Conservation (phyloP, 1,139 yeast genomes). For the Suzukiozyma palmioleophila region DNA sequence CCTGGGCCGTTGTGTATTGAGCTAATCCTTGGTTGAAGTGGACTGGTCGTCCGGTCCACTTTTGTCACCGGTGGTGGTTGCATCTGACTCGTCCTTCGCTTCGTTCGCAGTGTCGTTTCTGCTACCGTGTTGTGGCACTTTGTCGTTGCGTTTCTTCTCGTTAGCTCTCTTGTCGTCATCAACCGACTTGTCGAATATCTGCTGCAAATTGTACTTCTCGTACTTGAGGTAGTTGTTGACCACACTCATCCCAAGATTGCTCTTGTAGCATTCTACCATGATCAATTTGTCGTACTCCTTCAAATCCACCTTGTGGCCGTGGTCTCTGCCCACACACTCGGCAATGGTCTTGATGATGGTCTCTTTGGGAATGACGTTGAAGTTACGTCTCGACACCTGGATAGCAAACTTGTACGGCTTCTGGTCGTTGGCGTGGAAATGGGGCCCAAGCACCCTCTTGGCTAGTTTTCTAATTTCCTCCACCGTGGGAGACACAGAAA, state of each 20-base stretch:
- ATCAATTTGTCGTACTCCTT: slow-evolving; percentile 76
- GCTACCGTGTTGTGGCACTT: slow-evolving; percentile 5
- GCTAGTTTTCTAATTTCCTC: slow-evolving; percentile 63
- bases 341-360: slow-evolving; percentile 73
- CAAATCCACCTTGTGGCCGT: slow-evolving; percentile 76
- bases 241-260: slow-evolving; percentile 76
- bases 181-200: slow-evolving; percentile 49
- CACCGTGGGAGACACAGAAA: slow-evolving; percentile 67
- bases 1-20: too few relatives aligned
- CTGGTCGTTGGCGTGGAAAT: slow-evolving; percentile 57
- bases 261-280: slow-evolving; percentile 83
- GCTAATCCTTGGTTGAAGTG: too few relatives aligned
- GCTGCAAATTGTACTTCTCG: slow-evolving; percentile 59
- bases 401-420: slow-evolving; percentile 68
- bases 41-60: too few relatives aligned
- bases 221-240: slow-evolving; percentile 57
- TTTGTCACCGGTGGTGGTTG: too few relatives aligned
- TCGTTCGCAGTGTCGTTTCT: background rate
- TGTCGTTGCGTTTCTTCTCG: too few relatives aligned
- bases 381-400: slow-evolving; percentile 74
- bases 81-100: too few relatives aligned
- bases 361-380: slow-evolving; percentile 64
- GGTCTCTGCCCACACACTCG: slow-evolving; percentile 61
- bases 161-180: slow-evolving; percentile 7
- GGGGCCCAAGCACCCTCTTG: slow-evolving; percentile 55